These are phyloP conservation scores for Thielaviopsis cerberus DNA, from an alignment of 2,329 filamentous ascomycete genomes.

Conservation along the genomic window DNA sequence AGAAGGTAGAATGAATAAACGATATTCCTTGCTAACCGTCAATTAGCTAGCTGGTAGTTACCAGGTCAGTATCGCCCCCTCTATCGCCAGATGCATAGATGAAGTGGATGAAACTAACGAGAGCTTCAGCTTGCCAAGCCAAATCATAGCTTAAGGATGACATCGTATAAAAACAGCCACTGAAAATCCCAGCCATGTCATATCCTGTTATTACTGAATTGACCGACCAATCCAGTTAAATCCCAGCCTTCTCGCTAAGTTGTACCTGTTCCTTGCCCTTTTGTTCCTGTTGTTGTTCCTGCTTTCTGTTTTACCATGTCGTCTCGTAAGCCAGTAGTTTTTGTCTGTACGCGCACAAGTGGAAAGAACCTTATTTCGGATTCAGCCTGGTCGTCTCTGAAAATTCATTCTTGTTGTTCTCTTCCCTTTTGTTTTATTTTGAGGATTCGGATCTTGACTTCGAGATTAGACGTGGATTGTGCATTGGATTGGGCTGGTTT, in stretches of 20 bases:
- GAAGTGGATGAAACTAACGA: not conserved
- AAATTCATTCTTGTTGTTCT: not conserved
- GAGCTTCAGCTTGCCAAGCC: not conserved
- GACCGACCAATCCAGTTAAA: not conserved
- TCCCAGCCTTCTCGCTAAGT: not conserved
- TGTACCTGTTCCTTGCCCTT: not conserved
- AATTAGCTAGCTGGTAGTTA: too few relatives aligned
- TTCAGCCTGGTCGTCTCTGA: not conserved
- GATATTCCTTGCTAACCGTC: too few relatives aligned
- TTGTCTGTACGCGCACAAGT: not conserved
- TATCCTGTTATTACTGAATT: not conserved
- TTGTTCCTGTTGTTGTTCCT: not conserved
- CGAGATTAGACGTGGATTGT: not conserved
- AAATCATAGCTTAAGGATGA: not conserved
- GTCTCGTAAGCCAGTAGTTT: not conserved
- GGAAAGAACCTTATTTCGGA: not conserved
- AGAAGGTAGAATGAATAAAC: too few relatives aligned
- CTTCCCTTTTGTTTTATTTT: not conserved
- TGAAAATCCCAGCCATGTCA: not conserved
- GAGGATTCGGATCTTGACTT: too few relatives aligned
- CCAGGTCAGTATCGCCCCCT: not conserved
- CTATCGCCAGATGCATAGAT: not conserved
- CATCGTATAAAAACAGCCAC: not conserved
- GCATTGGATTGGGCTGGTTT: not conserved
- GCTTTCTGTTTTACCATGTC: not conserved